A percentile compares a stretch with the other conserved stretches of the same genome.
Conservation (phyloP, 495 filamentous ascomycete genomes). For the Ascodesmis nigricans region DNA sequence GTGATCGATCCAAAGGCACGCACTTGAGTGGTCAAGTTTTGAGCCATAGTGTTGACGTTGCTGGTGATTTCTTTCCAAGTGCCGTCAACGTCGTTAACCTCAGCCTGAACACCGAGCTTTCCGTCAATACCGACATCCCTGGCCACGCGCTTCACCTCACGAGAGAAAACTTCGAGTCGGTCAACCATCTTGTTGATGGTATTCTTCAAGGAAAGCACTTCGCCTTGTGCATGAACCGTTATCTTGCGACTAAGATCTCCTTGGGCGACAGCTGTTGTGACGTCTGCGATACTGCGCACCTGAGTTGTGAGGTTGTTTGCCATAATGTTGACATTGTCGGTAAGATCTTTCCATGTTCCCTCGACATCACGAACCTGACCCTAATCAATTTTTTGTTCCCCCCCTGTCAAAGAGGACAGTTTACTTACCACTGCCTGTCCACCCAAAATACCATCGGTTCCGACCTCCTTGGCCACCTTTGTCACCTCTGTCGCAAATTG, state of each 20-base stretch:
- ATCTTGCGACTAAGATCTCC: slow-evolving; percentile 92
- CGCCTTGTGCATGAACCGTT: slow-evolving; percentile 83
- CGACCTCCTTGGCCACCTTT: slow-evolving; percentile 95
- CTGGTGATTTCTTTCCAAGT: slow-evolving; percentile 98
- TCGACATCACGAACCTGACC: slow-evolving; percentile 91
- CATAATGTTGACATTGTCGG: slow-evolving; percentile 64
- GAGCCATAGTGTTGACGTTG: slow-evolving; percentile 96
- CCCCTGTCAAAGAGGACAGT: not conserved
- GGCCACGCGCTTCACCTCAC: slow-evolving; percentile 85
- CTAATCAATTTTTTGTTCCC: slow-evolving; percentile 1
- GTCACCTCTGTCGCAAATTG: slow-evolving; percentile 97
- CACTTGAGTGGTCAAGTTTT: slow-evolving; percentile 93
- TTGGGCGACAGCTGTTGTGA: slow-evolving; percentile 84
- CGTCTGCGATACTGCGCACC: slow-evolving; percentile 93
- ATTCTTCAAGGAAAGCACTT: slow-evolving; percentile 81
- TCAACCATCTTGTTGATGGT: slow-evolving; percentile 99
- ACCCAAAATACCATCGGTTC: slow-evolving; percentile 86
- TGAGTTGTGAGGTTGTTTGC: slow-evolving; percentile 93
- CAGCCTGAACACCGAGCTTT: slow-evolving; percentile 96
- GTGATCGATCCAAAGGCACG: slow-evolving; percentile 96
- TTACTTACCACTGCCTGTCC: slow-evolving; percentile 49
- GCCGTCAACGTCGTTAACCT: slow-evolving; percentile 79
- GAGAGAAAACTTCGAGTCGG: slow-evolving; percentile 86
- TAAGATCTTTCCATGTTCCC: slow-evolving; percentile 98
- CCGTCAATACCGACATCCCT: slow-evolving; percentile 95